Base-by-base conservation (phyloP, 2,329 filamentous ascomycete species). In the Botrytis porri region DNA sequence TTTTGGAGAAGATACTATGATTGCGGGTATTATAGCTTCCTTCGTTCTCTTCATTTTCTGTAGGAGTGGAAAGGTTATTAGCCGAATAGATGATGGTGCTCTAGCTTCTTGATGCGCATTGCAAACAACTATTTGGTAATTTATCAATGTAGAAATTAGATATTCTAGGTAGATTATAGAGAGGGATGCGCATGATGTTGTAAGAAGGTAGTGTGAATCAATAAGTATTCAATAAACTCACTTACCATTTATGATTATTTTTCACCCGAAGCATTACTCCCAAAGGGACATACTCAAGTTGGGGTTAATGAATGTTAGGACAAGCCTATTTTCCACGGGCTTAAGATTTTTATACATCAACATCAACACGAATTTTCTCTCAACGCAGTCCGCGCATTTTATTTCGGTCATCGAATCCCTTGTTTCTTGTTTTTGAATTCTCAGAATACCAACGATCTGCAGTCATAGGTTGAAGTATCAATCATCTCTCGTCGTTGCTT, bases 1-100 rank as follows among this genome's bases (percentile, higher is more conserved):
- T 76, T 1, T 37, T 81, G 37, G 60, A 70, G 14, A 74, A 79
- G 57, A 79, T 81, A 69, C 63, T 80, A 6, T 81, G 67, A 77
- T 35, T n/a, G 12, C 18, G 10, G 5, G 22, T 25, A 32, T 43
- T 20, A 25, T 18, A 2, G 64, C 32, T 37, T 25, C 6, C 12
- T 65, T 10, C 22, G 7, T 45, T 51, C 32, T 25, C 1, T 65
- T 37, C 12, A 6, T 18, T 12, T n/a, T 1, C 4, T 6, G 3
- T 0, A 6, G 8, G 0, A 22, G 9, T 1, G 18, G 1, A 29
- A 25, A 14, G 0, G 39, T 16, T 3, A 29, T 25, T 9, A 14
- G 3, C 25, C 4, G 12, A 29, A 3, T 16, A 7, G 3, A 29
- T 54, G 16, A 29, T 10, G 45, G 4, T 16, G 10, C 22, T 5